phyloP scores from a whole-genome alignment of 148 eudicot species.

The Amaranthus hypochondriacus region DNA sequence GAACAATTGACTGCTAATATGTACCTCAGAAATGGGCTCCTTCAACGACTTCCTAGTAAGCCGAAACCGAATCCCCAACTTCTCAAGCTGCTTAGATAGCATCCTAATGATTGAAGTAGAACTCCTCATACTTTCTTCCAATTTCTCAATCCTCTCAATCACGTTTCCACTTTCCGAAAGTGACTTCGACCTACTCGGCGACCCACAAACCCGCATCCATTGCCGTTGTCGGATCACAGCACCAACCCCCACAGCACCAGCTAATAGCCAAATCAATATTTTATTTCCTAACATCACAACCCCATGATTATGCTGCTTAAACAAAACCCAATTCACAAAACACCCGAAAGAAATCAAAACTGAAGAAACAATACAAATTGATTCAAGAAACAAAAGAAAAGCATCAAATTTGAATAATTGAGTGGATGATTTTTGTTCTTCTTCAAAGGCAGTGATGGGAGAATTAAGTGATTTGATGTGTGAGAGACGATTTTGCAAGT shows the following conservation, averaged over 20 bases:
- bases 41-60: conserved; percentile 66
- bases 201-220: conserved; percentile 64
- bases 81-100: conserved; percentile 86
- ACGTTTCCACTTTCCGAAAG: conserved; percentile 50
- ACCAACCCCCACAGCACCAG: conserved; percentile 61
- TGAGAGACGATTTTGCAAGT: conserved; percentile 16
- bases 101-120: conserved; percentile 49
- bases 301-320: conserved; percentile 34
- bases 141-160: conserved; percentile 72
- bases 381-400: conserved; percentile 50
- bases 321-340: conserved; percentile 30
- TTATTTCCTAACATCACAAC: conserved; percentile 42
- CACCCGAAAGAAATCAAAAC: conserved; percentile 45
- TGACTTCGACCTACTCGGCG: conserved; percentile 19
- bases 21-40: conserved; percentile 90
- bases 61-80: conserved; percentile 85
- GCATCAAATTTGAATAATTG: conserved; percentile 43
- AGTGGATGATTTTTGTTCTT: not conserved
- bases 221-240: conserved; percentile 62
- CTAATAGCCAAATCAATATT: conserved; percentile 50
- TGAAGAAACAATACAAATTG: conserved; percentile 51
- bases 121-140: conserved; percentile 75
- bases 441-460: conserved; percentile 16
- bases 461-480: conserved; percentile 31
- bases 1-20: not conserved